Base-by-base conservation (phyloP, 1,284 basidiomycete genomes). In the Boletus semigastroideus region DNA sequence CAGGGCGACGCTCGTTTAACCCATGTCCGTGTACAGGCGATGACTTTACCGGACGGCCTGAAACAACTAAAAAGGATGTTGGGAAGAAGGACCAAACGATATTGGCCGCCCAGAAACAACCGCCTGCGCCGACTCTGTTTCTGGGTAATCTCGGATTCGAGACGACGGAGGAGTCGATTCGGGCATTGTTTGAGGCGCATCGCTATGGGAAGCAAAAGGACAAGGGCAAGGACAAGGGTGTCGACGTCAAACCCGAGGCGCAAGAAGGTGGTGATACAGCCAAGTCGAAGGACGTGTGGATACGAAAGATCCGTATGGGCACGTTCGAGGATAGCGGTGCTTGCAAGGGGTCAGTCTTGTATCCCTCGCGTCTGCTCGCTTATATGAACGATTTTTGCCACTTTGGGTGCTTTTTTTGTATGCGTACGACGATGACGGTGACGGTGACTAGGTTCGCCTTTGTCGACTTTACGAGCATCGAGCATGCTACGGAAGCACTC, bases 271-370 rank as follows among this genome's bases (percentile, higher is more conserved):
- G 28, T n/a, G 36, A 34, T 42, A 28, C 8, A 3, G 30, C 58
- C 37, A 67, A 60, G 34, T 59, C 64, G 17, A 69, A 72, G 41
- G 79, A 80, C 56, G 70, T 71, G 47, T 94, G 93, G 70, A 85
- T 98, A 72, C 82, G 91, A 56, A 94, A 94, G 68, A 78, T 98
- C 27, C 84, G 96, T 5, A 80, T 99, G 78, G 94, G 93, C 2
- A 94, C 94, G 16, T 99, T 99, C 60, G 93, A 98, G 68, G 96
- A 98, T 69, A 90, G 83, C 49, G 94, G 94, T 7, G 77, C 86
- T 56, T 98, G 96, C 73, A 99, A 98, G 79, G 96, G 96, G 91
- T 97, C 40, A 34, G 65, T 66, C 58, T 40, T 20, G 8, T 11
- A 5, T 17, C 12, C 12, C 9, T 41, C 11, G 13, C n/a, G 4